These are phyloP conservation scores for Daucus carota DNA, from an alignment of 129 eudicot genomes.

Conservation along the genomic window DH1_v3.0 NC_030381.2:32857501-32858000, in stretches of 20 bases:
- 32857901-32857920: no score
- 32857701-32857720: background rate
- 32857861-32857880: no score
- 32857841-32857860: background rate
- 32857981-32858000: no score
- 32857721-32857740: background rate
- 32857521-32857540: background rate
- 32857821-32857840: background rate
- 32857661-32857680: background rate
- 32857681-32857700: background rate
- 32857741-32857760: no score
- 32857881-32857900: no score
- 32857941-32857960: no score
- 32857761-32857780: no score
- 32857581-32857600: background rate
- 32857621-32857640: background rate
- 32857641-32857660: background rate
- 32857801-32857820: background rate
- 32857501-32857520: background rate
- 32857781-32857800: background rate
- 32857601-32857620: no score
- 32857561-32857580: background rate
- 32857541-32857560: background rate
- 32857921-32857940: no score
- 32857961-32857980: no score